Evolutionary conservation across 176 grass and related monocot genomes (phyloP).

Genomic region (Cymbopogon citratus): DNA sequence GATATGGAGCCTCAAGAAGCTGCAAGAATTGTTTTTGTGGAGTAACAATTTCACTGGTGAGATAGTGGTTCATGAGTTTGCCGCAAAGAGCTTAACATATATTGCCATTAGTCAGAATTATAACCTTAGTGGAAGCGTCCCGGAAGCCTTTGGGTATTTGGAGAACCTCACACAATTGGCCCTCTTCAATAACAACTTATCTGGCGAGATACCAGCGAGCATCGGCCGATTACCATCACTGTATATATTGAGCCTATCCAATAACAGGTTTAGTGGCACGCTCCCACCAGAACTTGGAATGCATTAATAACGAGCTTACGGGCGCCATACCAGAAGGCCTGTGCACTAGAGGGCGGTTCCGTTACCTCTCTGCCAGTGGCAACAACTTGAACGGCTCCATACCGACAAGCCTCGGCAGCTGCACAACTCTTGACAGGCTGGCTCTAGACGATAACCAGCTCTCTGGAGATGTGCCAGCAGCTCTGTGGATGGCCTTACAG

Average conservation of each 20-base stretch:
- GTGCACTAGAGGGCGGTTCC: constrained; percentile 25
- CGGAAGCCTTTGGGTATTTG: constrained; percentile 37
- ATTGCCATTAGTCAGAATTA: neutral
- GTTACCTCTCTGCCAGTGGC: neutral
- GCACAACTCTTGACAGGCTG: constrained; percentile 31
- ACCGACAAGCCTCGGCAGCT: constrained; percentile 46
- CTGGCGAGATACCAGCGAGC: constrained; percentile 54
- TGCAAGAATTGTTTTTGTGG: no score
- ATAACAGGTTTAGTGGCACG: constrained; percentile 5
- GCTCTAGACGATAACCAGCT: constrained; percentile 33
- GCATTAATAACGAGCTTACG: constrained; percentile 40
- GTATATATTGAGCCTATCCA: neutral
- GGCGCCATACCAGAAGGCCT: constrained; percentile 51
- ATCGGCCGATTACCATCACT: constrained; percentile 37
- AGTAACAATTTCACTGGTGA: no score
- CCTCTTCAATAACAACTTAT: constrained; percentile 33
- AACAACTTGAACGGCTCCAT: constrained; percentile 65
- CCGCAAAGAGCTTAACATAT: no score
- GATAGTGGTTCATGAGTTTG: no score
- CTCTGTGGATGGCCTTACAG: constrained; percentile 31
- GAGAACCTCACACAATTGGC: constrained; percentile 20
- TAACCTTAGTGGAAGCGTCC: neutral
- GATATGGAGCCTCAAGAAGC: no score
- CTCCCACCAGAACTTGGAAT: constrained; percentile 60
- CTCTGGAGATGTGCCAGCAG: constrained; percentile 44